Evolutionary conservation across 1,284 basidiomycete genomes (phyloP), one percentile per base, ranked within the genome.

Genomic region (Tetrapyrgos nigripes): DNA sequence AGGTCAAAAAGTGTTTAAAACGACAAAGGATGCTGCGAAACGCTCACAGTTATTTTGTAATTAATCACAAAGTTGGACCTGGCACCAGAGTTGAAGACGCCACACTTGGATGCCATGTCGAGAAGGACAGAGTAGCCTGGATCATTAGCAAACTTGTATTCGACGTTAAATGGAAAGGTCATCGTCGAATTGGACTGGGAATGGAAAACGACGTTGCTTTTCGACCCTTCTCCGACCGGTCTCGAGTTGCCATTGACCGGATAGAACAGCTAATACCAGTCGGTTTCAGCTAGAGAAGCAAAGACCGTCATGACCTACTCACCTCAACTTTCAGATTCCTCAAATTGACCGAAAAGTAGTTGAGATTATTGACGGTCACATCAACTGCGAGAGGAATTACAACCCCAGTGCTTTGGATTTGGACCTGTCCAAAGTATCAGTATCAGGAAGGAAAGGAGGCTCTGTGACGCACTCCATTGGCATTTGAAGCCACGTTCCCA

Each of bases 281-380:
- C 5, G 57, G 63, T 53, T 57, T 60, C 47, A 31, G 4, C 23
- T 21, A 27, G 37, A 43, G 14, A n/a, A 48, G 11, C 55, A 31
- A 4, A 35, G 23, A 19, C 27, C 44, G 23, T 8, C 55, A 23
- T 3, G 37, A 21, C 21, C 11, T 19, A 62, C 69, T 40, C 62
- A 90, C 87, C 50, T 88, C 76, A 4, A 89, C 91, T 44, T 83
- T 79, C 66, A 96, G 87, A 57, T 84, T 79, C 58, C 84, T 83
- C 72, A 96, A 86, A 52, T 83, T 79, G 23, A 92, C 89, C 13
- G 82, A 76, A 73, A 96, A 95, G 78, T 88, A 95, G 71, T 96
- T 95, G 31, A 93, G 94, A 70, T 96, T 96, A 65, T 79, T 76
- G 58, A 95, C 91, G 50, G 81, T 80, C 63, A 95, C 88, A 59